phyloP scores from a whole-genome alignment of 176 grass and related monocot species.

The Secale cereale region DNA sequence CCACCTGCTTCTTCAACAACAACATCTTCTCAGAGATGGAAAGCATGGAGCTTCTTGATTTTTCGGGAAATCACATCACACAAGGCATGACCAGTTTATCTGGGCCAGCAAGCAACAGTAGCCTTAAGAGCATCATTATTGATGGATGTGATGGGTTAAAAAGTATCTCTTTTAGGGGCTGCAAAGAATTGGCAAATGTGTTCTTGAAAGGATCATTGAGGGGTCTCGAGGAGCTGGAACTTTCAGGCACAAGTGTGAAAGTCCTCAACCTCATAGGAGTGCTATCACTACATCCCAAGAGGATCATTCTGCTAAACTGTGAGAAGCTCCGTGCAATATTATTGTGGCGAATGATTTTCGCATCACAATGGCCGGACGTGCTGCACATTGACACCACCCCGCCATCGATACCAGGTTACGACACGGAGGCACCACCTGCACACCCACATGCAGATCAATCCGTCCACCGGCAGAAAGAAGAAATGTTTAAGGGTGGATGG shows the following conservation, averaged over 20 bases:
- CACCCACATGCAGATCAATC: neutral
- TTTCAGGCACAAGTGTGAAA: neutral
- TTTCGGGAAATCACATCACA: neutral
- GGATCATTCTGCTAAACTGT: no score
- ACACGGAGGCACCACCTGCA: neutral
- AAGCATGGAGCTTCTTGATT: neutral
- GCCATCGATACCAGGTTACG: fast-evolving
- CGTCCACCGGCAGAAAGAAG: neutral
- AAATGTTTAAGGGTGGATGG: neutral
- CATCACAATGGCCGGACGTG: no score
- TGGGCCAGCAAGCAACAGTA: neutral
- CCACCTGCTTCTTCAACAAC: neutral
- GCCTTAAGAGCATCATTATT: neutral
- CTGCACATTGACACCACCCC: neutral
- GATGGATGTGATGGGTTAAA: no score
- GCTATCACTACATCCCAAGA: no score
- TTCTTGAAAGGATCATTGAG: neutral
- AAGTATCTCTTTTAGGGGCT: neutral
- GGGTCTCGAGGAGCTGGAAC: neutral
- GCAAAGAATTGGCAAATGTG: neutral
- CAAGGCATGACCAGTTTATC: neutral
- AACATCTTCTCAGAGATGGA: neutral
- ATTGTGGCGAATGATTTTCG: no score
- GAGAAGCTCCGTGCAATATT: no score
- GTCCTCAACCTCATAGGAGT: neutral